Percentiles rank a stretch among this genome's conserved stretches.
Conservation (phyloP, 1,284 basidiomycete species). For the Ganoderma lucidum region DNA sequence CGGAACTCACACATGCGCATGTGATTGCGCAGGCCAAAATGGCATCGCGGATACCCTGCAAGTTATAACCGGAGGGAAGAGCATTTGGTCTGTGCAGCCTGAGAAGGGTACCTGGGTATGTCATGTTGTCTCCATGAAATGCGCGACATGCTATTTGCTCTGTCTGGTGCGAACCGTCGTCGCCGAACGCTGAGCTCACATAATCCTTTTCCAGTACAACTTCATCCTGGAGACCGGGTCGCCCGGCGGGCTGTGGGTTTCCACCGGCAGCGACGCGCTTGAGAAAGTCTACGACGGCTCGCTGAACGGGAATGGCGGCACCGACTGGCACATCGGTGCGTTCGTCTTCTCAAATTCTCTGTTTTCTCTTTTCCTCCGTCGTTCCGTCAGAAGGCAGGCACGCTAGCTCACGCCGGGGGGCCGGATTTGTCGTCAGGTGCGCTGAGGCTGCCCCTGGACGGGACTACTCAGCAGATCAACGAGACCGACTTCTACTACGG, state of each 20-base stretch:
- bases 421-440: slow-evolving; percentile 29
- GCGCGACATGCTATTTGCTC: not conserved
- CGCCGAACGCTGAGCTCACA: not conserved
- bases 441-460: slow-evolving; percentile 37
- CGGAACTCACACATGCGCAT: slow-evolving; percentile 12
- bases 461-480: slow-evolving; percentile 35
- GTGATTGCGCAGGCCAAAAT: slow-evolving; percentile 31
- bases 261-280: slow-evolving; percentile 35
- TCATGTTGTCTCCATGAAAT: not conserved
- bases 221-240: slow-evolving; percentile 39
- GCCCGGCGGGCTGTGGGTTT: slow-evolving; percentile 40
- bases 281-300: slow-evolving; percentile 39
- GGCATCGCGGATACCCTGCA: slow-evolving; percentile 38
- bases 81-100: slow-evolving; percentile 38
- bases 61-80: slow-evolving; percentile 38
- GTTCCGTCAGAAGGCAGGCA: not conserved
- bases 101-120: slow-evolving; percentile 39
- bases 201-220: slow-evolving; percentile 31
- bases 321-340: slow-evolving; percentile 40
- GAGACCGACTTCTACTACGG: slow-evolving; percentile 40
- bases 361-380: no score
- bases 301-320: slow-evolving; percentile 38
- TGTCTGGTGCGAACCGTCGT: not conserved
- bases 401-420: slow-evolving; percentile 4
- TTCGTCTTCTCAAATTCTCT: not conserved